Evolutionary conservation across 139 green algal species (phyloP), one percentile per base, ranked within the genome.

Genomic region (Yamagishiella unicocca): DNA sequence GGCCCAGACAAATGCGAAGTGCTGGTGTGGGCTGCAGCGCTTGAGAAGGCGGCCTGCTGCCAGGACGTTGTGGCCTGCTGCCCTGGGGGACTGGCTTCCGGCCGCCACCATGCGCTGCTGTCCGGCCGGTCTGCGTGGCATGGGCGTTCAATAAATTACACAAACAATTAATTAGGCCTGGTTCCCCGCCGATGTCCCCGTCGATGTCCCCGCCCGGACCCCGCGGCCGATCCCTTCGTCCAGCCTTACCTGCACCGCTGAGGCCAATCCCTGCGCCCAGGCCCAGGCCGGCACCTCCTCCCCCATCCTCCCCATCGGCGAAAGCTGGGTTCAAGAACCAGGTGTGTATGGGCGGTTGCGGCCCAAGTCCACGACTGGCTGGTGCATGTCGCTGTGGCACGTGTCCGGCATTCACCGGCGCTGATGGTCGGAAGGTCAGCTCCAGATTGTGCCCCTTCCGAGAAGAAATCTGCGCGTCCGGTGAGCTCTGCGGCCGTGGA

Each of bases 251-350:
- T 75, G 79, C 38, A 19, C 31, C 70, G 46, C 38, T 46, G 2
- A 80, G 1, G 21, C 42, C 29, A 29, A 58, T 8, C 40, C 66
- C 66, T 43, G 50, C 12, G n/a, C 46, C 67, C 35, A 88, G 14
- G 24, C 37, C 46, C 58, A 71, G 33, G 46, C 38, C 42, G 4
- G 21, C 35, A 14, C 5, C 7, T 54, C n/a, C n/a, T n/a, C n/a
- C n/a, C n/a, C 19, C 46, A 8, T 46, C 46, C 9, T 84, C 83
- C 8, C 54, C 70, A 4, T 45, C 55, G 21, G 55, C 72, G n/a
- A 85, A 92, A 1, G 78, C 79, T 0, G 83, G 84, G 78, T 92
- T 92, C 42, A 88, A 38, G 50, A 89, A 89, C 84, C 89, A 89
- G 3, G 84, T 72, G 40, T 89, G 83, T 7, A 89, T 84, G 50